These are phyloP conservation scores for Teratosphaeria nubilosa DNA, from an alignment of 2,329 filamentous ascomycete genomes.

Conservation along the genomic window DNA sequence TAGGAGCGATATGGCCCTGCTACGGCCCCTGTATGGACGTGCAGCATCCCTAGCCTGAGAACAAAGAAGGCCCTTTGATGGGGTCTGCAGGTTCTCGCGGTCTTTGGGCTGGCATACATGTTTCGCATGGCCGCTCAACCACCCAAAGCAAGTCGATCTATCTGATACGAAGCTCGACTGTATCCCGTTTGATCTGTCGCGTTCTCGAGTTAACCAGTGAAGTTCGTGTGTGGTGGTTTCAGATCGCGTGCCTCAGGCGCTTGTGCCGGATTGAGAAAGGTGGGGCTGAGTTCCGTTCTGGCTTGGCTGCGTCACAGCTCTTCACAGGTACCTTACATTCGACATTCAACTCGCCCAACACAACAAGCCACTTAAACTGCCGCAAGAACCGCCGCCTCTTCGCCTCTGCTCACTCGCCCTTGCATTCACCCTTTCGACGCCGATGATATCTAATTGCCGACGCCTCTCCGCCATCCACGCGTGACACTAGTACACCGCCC, in stretches of 20 bases:
- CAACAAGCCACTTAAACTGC: not conserved
- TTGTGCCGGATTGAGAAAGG: not conserved
- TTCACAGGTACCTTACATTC: not conserved
- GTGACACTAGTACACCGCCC: not conserved
- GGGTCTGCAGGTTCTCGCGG: not conserved
- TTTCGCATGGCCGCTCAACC: not conserved
- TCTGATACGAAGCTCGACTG: not conserved
- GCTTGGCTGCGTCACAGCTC: not conserved
- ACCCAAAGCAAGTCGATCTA: not conserved
- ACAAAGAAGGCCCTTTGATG: not conserved
- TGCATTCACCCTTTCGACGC: not conserved
- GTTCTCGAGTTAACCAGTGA: not conserved
- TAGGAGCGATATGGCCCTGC: not conserved
- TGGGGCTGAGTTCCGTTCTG: not conserved
- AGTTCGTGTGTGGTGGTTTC: not conserved
- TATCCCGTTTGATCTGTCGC: not conserved
- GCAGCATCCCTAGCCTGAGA: not conserved
- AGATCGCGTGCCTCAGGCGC: not conserved
- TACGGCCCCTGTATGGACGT: not conserved
- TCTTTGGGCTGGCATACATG: not conserved
- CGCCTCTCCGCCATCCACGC: not conserved
- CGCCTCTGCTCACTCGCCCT: not conserved
- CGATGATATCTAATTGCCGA: not conserved
- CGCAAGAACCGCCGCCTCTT: not conserved
- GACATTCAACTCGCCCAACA: not conserved